These are phyloP conservation scores for Trichoderma pleuroti DNA, from an alignment of 2,329 filamentous ascomycete genomes.

Conservation along the genomic window DNA sequence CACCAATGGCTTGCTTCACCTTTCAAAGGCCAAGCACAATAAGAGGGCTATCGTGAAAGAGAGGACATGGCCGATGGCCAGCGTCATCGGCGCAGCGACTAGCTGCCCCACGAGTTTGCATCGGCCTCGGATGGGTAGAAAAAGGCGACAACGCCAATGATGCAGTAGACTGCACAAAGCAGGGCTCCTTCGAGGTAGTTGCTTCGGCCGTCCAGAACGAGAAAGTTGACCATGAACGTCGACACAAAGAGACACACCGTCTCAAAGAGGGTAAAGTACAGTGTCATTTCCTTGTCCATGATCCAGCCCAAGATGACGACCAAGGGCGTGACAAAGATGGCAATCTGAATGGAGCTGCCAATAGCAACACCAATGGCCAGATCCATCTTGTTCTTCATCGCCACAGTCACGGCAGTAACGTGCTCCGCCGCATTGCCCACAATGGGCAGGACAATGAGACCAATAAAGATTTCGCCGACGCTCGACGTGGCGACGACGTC, in stretches of 20 bases:
- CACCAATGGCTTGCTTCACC: background rate
- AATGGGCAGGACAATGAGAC: constrained; percentile 68
- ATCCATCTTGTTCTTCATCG: constrained; percentile 74
- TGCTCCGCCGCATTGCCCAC: constrained; percentile 73
- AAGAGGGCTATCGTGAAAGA: background rate
- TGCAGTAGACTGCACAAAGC: constrained; percentile 63
- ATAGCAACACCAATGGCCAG: constrained; percentile 69
- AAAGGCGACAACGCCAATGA: constrained; percentile 64
- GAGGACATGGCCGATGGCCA: background rate
- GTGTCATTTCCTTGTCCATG: constrained; percentile 64
- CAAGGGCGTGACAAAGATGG: constrained; percentile 66
- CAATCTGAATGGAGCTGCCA: constrained; percentile 69
- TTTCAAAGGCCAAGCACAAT: background rate
- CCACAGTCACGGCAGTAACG: constrained; percentile 67
- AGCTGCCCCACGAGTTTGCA: constrained; percentile 39
- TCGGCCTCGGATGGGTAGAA: constrained; percentile 57
- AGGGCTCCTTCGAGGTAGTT: constrained; percentile 82
- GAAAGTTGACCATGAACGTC: constrained; percentile 81
- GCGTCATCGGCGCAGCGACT: background rate
- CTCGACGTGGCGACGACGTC: constrained; percentile 55
- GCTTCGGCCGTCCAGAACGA: constrained; percentile 79
- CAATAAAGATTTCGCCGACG: constrained; percentile 65
- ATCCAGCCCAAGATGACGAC: constrained; percentile 71
- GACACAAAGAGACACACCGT: constrained; percentile 82
- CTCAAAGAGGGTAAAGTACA: constrained; percentile 87